phyloP scores from a whole-genome alignment of 2,329 filamentous ascomycete genomes.

The Ilyonectria mors-panacis region DNA sequence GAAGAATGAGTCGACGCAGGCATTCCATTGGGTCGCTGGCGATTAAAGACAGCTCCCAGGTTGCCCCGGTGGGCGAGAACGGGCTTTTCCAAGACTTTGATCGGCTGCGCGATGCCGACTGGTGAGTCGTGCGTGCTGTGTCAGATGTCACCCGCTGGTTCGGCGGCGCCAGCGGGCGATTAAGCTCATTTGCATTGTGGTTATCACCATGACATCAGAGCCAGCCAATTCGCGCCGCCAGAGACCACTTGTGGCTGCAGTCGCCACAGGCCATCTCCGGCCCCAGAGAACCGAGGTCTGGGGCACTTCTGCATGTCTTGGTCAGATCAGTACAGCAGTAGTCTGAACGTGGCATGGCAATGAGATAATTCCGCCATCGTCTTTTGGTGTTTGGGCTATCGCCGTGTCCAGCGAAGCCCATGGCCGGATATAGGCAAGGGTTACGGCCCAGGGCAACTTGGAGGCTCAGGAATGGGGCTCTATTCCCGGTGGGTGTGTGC shows the following conservation, averaged over 20 bases:
- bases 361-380: constrained; percentile 2
- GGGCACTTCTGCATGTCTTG: not conserved
- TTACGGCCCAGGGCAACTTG: not conserved
- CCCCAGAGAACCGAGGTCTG: not conserved
- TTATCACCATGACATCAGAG: constrained; percentile 41
- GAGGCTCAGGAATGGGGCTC: constrained; percentile 10
- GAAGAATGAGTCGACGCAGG: not conserved
- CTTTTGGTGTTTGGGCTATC: constrained; percentile 1
- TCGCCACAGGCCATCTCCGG: constrained; percentile 12
- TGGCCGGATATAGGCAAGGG: not conserved
- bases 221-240: constrained; percentile 37
- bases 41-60: not conserved
- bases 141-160: constrained; percentile 32
- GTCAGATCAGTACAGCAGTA: not conserved
- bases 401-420: not conserved
- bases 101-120: constrained; percentile 36
- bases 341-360: not conserved
- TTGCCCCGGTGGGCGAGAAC: not conserved
- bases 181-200: constrained; percentile 33
- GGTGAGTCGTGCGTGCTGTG: constrained; percentile 5
- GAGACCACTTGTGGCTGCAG: constrained; percentile 33
- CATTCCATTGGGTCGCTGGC: constrained; percentile 26
- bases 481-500: constrained; percentile 36
- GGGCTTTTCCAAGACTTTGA: constrained; percentile 6
- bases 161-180: constrained; percentile 27